Evolutionary conservation across 1,284 basidiomycete genomes (phyloP).

Genomic region (Leccinum griseonigrum): DNA sequence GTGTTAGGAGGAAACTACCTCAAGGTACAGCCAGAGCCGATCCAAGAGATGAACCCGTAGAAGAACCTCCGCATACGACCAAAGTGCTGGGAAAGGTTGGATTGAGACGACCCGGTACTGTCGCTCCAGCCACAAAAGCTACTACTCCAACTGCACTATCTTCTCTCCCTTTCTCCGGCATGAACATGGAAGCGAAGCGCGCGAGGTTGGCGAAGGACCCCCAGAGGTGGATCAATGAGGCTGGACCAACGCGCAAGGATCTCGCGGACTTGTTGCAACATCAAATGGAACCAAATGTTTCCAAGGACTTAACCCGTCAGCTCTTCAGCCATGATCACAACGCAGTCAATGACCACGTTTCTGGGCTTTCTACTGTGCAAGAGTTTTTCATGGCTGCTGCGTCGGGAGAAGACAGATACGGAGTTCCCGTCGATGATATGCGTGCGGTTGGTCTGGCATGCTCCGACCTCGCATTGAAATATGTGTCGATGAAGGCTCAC

Average conservation of each 20-base stretch:
- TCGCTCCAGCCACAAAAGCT: constrained; percentile 34
- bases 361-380: constrained; percentile 70
- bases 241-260: constrained; percentile 80
- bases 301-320: constrained; percentile 72
- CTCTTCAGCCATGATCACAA: constrained; percentile 97
- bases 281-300: constrained; percentile 88
- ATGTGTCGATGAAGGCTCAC: constrained; percentile 86
- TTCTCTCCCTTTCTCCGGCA: constrained; percentile 62
- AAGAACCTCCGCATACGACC: constrained; percentile 43
- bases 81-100: constrained; percentile 45
- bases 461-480: constrained; percentile 92
- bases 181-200: constrained; percentile 73
- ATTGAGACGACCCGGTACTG: constrained; percentile 49
- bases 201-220: constrained; percentile 78
- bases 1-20: constrained; percentile 73
- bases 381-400: constrained; percentile 70
- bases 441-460: constrained; percentile 82
- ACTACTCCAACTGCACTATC: constrained; percentile 31
- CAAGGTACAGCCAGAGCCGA: constrained; percentile 60
- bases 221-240: constrained; percentile 80
- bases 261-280: constrained; percentile 83
- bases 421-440: constrained; percentile 50
- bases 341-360: constrained; percentile 90
- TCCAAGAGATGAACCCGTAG: constrained; percentile 54
- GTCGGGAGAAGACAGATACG: constrained; percentile 60